phyloP scores from a whole-genome alignment of 495 filamentous ascomycete species.

The Penicillium tannophilum region DNA sequence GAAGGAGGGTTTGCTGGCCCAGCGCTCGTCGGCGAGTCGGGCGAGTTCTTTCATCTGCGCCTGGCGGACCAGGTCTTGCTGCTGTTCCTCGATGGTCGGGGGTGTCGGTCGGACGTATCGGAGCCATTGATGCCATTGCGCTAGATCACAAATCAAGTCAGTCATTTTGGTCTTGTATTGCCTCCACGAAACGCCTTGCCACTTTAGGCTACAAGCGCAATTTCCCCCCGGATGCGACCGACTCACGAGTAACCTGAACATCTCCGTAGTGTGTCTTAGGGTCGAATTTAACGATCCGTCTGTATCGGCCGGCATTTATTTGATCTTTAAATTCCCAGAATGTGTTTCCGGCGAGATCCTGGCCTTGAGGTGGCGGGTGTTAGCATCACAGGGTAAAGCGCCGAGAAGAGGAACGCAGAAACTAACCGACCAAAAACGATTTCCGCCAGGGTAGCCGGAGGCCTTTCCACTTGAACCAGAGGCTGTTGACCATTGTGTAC shows the following conservation, averaged over 20 bases:
- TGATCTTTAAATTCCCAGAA: constrained; percentile 89
- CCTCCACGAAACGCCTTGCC: not conserved
- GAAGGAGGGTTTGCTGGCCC: constrained; percentile 73
- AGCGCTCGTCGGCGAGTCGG: constrained; percentile 78
- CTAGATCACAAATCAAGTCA: constrained; percentile 39
- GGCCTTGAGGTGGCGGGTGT: constrained; percentile 52
- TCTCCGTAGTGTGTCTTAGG: constrained; percentile 65
- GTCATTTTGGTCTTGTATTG: not conserved
- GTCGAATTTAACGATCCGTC: constrained; percentile 70
- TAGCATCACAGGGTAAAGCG: constrained; percentile 20
- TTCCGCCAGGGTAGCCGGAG: constrained; percentile 85
- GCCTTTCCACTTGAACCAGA: constrained; percentile 87
- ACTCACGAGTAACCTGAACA: constrained; percentile 61
- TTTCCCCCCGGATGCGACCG: constrained; percentile 1
- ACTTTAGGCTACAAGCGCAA: not conserved
- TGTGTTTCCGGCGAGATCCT: constrained; percentile 86
- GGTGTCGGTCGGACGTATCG: constrained; percentile 73
- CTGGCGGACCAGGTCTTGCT: constrained; percentile 66
- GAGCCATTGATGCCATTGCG: constrained; percentile 97
- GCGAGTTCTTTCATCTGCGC: constrained; percentile 72
- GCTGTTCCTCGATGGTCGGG: constrained; percentile 76
- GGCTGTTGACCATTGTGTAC: constrained; percentile 41
- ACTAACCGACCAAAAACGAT: constrained; percentile 75
- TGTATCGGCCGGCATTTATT: constrained; percentile 53
- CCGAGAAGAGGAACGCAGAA: constrained; percentile 8